Base-by-base conservation (phyloP, 2,329 filamentous ascomycete genomes). In the Sordariomycetes sp. region DNA sequence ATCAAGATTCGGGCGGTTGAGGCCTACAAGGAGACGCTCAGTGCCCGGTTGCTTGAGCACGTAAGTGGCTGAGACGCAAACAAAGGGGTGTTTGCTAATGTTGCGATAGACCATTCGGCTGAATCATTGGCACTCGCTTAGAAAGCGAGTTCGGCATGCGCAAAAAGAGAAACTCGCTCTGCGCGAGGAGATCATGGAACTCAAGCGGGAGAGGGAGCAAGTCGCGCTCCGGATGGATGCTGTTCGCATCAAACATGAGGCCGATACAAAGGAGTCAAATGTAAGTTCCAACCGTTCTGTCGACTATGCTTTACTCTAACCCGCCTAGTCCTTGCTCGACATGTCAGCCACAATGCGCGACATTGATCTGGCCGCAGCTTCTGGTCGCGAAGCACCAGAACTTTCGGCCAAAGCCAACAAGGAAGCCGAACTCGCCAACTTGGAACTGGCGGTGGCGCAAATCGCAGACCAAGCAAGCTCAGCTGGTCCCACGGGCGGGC, bases 171-270 rank as follows among this genome's bases (percentile, higher is more conserved):
- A 72, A 48, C 50, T 77, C 4, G 49, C 57, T 1, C 53, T 81
- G 14, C 67, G 77, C 29, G 68, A 75, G 10, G 72, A 78, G 21
- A 74, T 82, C n/a, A 48, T 79, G 19, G 63, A 64, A 2, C 61
- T 80, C 37, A 66, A 72, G 30, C 60, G 63, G 16, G 75, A 81
- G 54, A 61, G 74, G 34, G 74, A 80, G 44, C 68, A 79, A 42
- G 68, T 81, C 7, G 73, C 70, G 5, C 52, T 81, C 14, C 68
- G 66, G 27, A 79, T 77, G 64, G 77, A 82, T 41, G 72, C 72
- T 7, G 59, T 79, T n/a, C 63, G 77, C 29, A 65, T 66, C 23
- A 69, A 66, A 43, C 75, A 81, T 37, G 74, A 79, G 40, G 63
- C 57, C 3, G 68, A 72, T 19, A 69, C 60, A 33, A 64, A 63